Evolutionary conservation across 169 alveolate species (phyloP), one percentile per base, ranked within the genome.

Genomic region (Plasmodium reichenowi): DNA sequence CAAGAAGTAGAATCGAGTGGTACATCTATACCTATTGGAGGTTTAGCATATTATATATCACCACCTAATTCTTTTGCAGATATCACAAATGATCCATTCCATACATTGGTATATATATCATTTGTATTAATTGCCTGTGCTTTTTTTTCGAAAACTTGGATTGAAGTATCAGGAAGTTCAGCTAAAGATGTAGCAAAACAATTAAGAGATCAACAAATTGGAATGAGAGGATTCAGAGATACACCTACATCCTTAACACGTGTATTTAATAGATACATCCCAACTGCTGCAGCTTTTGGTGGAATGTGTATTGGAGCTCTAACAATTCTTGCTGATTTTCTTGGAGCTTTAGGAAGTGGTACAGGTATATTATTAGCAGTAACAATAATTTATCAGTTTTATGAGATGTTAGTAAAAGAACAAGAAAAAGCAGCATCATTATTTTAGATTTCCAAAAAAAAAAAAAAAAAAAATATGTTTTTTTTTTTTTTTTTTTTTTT

Each of bases 241-340:
- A 93, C 97, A 9, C 95, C 97, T 0, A 94, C 95, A 24, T 94
- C 96, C 1, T 90, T 94, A 29, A 94, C 96, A 13, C 90, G 92
- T 32, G 96, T 94, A 5, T 94, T 94, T 63, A 93, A 95, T 59
- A 87, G 96, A 92, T 98, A 98, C 93, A 98, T 99, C 78, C 99
- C 99, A n/a, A 98, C 99, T 45, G 99, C 99, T 0, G 99, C 99
- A 13, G 99, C 99, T 43, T 98, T 99, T 89, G 99, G 99, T 20
- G 99, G 99, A 47, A 97, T 98, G 99, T 99, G 99, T 93, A 98
- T 99, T 92, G 99, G 99, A 48, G 99, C 99, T 9, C 94, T 99
- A 68, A 97, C 99, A 48, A 98, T 99, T 80, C 90, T 98, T 63
- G 99, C 99, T 47, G 99, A 99, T 92, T 98, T 99, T 92, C 95